A percentile compares a stretch with the other conserved stretches of the same genome.
Conservation (phyloP, 208 protist genomes). For the Leishmania major region DNA sequence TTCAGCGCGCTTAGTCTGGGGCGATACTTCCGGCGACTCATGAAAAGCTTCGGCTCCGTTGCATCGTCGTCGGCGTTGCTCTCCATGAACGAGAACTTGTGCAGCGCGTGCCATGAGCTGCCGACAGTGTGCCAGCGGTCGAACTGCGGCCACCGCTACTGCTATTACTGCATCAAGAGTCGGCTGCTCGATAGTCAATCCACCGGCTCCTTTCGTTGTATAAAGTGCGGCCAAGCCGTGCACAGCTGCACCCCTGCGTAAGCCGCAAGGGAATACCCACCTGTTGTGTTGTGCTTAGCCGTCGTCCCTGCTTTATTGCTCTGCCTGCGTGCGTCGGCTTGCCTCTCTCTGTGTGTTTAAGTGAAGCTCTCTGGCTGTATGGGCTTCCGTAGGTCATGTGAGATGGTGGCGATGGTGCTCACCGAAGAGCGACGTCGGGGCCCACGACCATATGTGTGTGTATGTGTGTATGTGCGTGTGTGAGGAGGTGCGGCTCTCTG, state of each 20-base stretch:
- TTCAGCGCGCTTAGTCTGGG: slow-evolving; percentile 74
- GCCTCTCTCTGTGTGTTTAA: background rate
- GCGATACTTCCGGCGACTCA: slow-evolving; percentile 61
- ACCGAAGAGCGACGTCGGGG: background rate
- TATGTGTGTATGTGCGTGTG: background rate
- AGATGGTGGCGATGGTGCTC: background rate
- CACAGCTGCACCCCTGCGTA: slow-evolving; percentile 54
- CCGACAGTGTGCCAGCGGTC: slow-evolving; percentile 74
- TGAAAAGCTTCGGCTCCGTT: slow-evolving; percentile 48
- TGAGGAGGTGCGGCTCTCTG: background rate
- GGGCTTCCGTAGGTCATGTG: background rate
- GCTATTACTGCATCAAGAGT: slow-evolving; percentile 94
- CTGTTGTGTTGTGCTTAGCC: background rate
- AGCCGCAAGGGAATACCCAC: background rate
- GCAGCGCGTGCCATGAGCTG: slow-evolving; percentile 73
- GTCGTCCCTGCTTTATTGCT: background rate
- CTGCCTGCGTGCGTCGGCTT: background rate
- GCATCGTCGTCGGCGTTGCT: slow-evolving; percentile 19
- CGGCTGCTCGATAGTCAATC: slow-evolving; percentile 62
- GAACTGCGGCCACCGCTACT: slow-evolving; percentile 92
- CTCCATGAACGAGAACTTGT: slow-evolving; percentile 54
- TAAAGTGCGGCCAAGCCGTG: slow-evolving; percentile 68
- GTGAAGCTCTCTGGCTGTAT: background rate
- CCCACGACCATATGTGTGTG: background rate
- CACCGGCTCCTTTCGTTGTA: slow-evolving; percentile 78